These are phyloP conservation scores for Aspergillus sp. DNA, from an alignment of 2,329 filamentous ascomycete genomes.

Conservation along the genomic window DNA sequence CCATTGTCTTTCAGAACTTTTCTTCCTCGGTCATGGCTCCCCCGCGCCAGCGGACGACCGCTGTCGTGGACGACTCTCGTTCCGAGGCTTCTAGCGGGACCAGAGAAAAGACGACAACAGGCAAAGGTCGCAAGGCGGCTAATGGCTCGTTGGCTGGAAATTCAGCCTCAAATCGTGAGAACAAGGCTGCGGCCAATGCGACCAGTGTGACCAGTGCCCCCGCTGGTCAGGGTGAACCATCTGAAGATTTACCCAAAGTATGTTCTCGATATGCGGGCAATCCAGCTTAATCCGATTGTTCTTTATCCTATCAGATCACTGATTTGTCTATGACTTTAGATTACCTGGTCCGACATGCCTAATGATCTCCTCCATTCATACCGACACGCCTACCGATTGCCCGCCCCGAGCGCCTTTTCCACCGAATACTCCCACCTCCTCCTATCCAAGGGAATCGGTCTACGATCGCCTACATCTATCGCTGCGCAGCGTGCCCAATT, in stretches of 20 bases:
- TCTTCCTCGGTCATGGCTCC: slow-evolving; percentile 35
- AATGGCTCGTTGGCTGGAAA: slow-evolving; percentile 6
- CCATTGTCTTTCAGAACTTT: slow-evolving; percentile 2
- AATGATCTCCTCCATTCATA: slow-evolving; percentile 45
- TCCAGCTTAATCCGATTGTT: not conserved
- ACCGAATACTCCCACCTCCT: slow-evolving; percentile 43
- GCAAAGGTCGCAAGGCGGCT: slow-evolving; percentile 24
- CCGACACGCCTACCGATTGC: slow-evolving; percentile 43
- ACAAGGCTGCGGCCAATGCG: slow-evolving; percentile 18
- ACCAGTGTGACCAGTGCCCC: slow-evolving; percentile 27
- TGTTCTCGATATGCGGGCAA: slow-evolving; percentile 2
- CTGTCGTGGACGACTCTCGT: slow-evolving; percentile 40
- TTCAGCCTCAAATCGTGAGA: slow-evolving; percentile 9
- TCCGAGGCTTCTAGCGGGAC: slow-evolving; percentile 45
- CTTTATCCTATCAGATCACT: not conserved
- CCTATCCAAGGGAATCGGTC: slow-evolving; percentile 42
- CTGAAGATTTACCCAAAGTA: slow-evolving; percentile 28
- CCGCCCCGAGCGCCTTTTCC: slow-evolving; percentile 40
- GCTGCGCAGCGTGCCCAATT: slow-evolving; percentile 24
- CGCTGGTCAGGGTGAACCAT: slow-evolving; percentile 10
- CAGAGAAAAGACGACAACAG: slow-evolving; percentile 28
- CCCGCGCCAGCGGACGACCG: slow-evolving; percentile 38
- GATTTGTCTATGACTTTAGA: slow-evolving; percentile 18
- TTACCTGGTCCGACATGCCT: slow-evolving; percentile 40
- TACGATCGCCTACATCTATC: slow-evolving; percentile 41